Base-by-base conservation (phyloP, 2,329 filamentous ascomycete genomes). In the Pestalotiopsis sp. region DNA sequence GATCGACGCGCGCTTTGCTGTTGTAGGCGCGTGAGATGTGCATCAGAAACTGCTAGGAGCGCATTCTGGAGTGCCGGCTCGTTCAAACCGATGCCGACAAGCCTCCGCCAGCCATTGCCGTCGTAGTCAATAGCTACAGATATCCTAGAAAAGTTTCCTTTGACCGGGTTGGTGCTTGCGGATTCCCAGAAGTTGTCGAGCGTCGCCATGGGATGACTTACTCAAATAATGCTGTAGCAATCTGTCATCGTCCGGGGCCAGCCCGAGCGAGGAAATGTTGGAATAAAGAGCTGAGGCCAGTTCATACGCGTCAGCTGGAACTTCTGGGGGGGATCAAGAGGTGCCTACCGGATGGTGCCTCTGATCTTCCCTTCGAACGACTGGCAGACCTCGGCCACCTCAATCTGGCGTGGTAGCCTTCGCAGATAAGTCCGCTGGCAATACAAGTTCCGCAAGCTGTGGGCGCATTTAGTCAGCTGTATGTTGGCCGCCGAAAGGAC, bases 101-200 rank as follows among this genome's bases (percentile, higher is more conserved):
- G 23, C 4, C 23, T 38, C 7, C 65, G 5, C 25, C 36, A 66
- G 6, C 65, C 65, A 13, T 66, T 66, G 49, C 65, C 65, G 14
- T 66, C 65, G 25, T 66, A 66, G n/a, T 66, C 65, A 49, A 66
- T 61, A 17, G 65, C 65, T 31, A 66, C 31, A 11, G 52, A 31
- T 14, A 66, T 38, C 31, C 64, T 31, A 12, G 64, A 31, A 11
- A 66, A 6, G 38, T 66, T 66, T 23, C 31, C 64, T 66, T 14
- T 58, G 12, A 20, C n/a, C 56, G 14, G 56, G 9, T 27, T 14
- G 12, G 56, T 58, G 17, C 13, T 14, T 45, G 13, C 13, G 4
- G 13, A 45, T 45, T 17, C 13, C 13, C 14, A 12, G 4, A 12
- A 23, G n/a, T 4, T 25, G 20, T 58, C 20, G 56, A 9, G 20